Evolutionary conservation across 345 rosid genomes (phyloP).

Genomic region (Salix udensis): DNA sequence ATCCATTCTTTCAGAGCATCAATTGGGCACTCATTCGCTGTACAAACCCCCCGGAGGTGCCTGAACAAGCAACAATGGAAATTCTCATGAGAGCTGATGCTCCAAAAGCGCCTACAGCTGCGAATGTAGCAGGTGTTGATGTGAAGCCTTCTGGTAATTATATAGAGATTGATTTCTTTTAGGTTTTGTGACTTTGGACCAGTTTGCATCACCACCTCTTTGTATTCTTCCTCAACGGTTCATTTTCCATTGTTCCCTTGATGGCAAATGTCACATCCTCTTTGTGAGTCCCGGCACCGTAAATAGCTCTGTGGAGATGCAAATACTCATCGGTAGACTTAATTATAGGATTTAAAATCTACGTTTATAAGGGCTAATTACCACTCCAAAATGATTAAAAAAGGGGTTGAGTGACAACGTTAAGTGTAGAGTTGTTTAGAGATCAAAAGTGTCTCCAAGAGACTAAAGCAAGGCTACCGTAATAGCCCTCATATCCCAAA

Average conservation of each 20-base stretch:
- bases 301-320: constrained; percentile 21
- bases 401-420: no score
- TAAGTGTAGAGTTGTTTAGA: no score
- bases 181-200: constrained; percentile 21
- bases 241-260: constrained; percentile 22
- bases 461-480: no score
- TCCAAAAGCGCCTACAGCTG: no score
- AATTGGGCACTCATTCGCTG: no score
- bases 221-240: not conserved
- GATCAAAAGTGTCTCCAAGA: no score
- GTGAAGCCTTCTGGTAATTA: constrained; percentile 50
- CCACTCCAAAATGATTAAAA: no score
- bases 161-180: constrained; percentile 48
- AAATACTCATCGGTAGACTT: not conserved
- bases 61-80: constrained; percentile 27
- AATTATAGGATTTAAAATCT: no score
- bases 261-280: constrained; percentile 14
- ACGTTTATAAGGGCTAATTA: no score
- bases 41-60: constrained; percentile 33
- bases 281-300: constrained; percentile 7
- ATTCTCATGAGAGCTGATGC: constrained; percentile 12
- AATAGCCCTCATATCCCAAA: no score
- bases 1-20: constrained; percentile 30
- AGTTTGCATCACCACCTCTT: constrained; percentile 8
- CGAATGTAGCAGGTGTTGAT: constrained; percentile 25